Percentiles rank a stretch among this genome's conserved stretches.
These are phyloP conservation scores for Ustanciosporium gigantosporum DNA, from an alignment of 1,284 basidiomycete genomes.

Conservation along the genomic window DNA sequence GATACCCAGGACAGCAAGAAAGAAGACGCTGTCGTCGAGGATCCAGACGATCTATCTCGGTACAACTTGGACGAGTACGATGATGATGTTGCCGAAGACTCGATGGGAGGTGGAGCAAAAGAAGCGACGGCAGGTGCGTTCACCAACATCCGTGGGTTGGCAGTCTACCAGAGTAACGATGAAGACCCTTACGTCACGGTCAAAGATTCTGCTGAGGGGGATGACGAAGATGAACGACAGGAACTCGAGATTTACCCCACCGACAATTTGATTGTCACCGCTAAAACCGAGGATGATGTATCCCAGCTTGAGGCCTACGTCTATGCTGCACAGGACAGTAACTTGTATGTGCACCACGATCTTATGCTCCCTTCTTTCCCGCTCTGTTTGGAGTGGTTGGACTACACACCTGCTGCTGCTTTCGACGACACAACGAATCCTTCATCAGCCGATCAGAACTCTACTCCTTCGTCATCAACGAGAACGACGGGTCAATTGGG, in stretches of 20 bases:
- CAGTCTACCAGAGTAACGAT: constrained; percentile 85
- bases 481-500: constrained; percentile 66
- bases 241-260: constrained; percentile 86
- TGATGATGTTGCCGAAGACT: constrained; percentile 71
- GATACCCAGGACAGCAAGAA: constrained; percentile 30
- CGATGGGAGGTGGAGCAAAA: too few species aligned
- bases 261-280: constrained; percentile 88
- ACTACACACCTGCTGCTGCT: constrained; percentile 75
- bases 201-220: constrained; percentile 72
- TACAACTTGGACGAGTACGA: constrained; percentile 96
- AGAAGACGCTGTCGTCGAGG: constrained; percentile 64
- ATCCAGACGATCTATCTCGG: constrained; percentile 78
- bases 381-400: constrained; percentile 98
- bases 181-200: constrained; percentile 97
- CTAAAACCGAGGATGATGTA: constrained; percentile 95
- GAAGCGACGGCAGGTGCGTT: constrained; percentile 72
- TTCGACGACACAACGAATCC: background rate
- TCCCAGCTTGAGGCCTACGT: constrained; percentile 77
- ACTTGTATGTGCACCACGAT: constrained; percentile 96
- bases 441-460: constrained; percentile 40
- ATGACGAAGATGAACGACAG: constrained; percentile 78
- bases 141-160: constrained; percentile 91
- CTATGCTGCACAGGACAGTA: constrained; percentile 62
- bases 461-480: background rate
- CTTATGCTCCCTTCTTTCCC: constrained; percentile 97